These are phyloP conservation scores for Stromatinia cepivora DNA, from an alignment of 2,329 filamentous ascomycete species.

Conservation along the genomic window DNA sequence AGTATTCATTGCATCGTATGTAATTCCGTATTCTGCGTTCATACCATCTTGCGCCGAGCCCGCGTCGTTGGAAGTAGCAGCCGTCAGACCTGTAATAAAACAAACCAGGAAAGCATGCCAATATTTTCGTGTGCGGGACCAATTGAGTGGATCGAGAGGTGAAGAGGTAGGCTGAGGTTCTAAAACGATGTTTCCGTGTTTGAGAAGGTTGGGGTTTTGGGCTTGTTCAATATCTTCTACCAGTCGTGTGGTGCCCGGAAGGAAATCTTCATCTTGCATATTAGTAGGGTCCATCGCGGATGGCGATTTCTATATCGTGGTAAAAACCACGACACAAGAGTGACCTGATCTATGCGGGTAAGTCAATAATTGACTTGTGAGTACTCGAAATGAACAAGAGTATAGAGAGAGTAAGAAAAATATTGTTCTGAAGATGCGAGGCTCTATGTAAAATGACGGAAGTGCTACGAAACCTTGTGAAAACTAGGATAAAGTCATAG, in stretches of 20 bases:
- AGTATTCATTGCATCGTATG: constrained; percentile 54
- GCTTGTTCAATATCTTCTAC: constrained; percentile 30
- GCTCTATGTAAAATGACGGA: constrained; percentile 2
- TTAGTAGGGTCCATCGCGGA: constrained; percentile 18
- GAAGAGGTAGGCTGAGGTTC: constrained; percentile 54
- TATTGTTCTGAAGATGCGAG: background rate
- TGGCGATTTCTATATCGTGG: constrained; percentile 16
- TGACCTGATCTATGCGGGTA: constrained; percentile 4
- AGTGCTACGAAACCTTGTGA: background rate
- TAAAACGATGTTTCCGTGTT: constrained; percentile 50
- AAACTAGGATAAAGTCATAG: constrained; percentile 4
- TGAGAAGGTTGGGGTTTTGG: constrained; percentile 30
- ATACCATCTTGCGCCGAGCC: constrained; percentile 53
- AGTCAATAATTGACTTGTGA: constrained; percentile 9
- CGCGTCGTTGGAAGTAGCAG: constrained; percentile 57
- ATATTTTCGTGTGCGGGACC: constrained; percentile 49
- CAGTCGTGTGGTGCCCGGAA: constrained; percentile 34
- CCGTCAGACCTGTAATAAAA: constrained; percentile 55
- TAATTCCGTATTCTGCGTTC: constrained; percentile 52
- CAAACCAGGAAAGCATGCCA: constrained; percentile 54
- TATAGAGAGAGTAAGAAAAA: background rate
- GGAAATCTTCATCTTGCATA: constrained; percentile 27
- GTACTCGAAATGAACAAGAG: background rate
- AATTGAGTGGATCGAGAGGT: constrained; percentile 55
- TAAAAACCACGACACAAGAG: constrained; percentile 17